Conservation (phyloP, 139 green algal species). For the Chlamydomonas asymmetrica region DNA sequence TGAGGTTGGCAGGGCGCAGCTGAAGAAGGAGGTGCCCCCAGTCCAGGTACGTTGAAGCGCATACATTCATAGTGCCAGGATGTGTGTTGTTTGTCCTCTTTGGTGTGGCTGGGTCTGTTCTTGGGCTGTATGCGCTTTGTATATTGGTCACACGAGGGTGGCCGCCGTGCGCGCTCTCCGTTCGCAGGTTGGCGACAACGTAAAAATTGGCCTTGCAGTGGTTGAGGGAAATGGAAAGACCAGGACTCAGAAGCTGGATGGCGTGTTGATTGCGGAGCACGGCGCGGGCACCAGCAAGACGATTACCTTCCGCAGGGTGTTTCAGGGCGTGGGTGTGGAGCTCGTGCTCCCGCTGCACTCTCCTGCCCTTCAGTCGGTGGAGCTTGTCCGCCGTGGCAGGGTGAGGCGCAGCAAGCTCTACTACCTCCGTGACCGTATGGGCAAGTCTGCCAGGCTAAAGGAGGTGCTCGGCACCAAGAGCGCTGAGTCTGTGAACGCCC, state of each 20-base stretch:
- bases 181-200: constrained; percentile 50
- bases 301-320: constrained; percentile 37
- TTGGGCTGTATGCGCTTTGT: no score
- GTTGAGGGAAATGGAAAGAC: constrained; percentile 54
- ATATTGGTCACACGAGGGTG: no score
- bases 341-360: constrained; percentile 50
- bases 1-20: constrained; percentile 9
- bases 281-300: constrained; percentile 50
- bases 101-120: no score
- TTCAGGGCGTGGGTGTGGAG: constrained; percentile 62
- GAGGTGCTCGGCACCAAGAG: constrained; percentile 42
- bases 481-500: no score
- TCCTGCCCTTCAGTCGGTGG: constrained; percentile 39
- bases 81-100: no score
- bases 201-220: constrained; percentile 49
- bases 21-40: constrained; percentile 19
- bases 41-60: no score
- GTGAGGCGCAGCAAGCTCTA: constrained; percentile 68
- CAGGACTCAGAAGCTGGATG: constrained; percentile 52
- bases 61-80: no score
- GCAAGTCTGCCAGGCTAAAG: constrained; percentile 60
- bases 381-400: constrained; percentile 46
- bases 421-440: constrained; percentile 59
- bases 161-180: no score
- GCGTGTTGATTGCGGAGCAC: constrained; percentile 52